A percentile compares a stretch with the other conserved stretches of the same genome.
phyloP scores from a whole-genome alignment of 352 stramenopile genomes.

The Phytophthora ramorum region DNA sequence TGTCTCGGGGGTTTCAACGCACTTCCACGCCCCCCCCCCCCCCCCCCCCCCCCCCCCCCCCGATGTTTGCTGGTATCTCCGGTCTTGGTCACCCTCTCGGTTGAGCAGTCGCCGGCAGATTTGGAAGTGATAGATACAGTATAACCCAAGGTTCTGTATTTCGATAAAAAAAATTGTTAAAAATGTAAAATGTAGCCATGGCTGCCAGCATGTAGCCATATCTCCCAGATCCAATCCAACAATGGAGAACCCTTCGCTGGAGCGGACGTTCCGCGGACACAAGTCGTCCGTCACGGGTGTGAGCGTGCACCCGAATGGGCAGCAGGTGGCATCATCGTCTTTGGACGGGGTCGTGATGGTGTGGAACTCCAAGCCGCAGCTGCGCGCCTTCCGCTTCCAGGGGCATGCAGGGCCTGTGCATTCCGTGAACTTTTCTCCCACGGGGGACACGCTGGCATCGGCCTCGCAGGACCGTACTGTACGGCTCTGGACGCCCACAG shows the following conservation, averaged over 20 bases:
- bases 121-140: no score
- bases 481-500: conserved; percentile 89
- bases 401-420: conserved; percentile 87
- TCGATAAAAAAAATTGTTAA: no score
- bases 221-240: neutral
- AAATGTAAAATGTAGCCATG: no score
- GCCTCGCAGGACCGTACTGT: conserved; percentile 92
- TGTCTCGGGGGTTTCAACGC: neutral
- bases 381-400: conserved; percentile 82
- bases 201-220: neutral
- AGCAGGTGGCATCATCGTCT: conserved; percentile 86
- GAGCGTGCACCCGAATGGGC: conserved; percentile 85
- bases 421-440: conserved; percentile 78
- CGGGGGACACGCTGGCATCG: conserved; percentile 85
- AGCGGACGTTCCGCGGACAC: conserved; percentile 91
- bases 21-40: neutral
- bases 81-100: no score
- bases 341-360: conserved; percentile 89
- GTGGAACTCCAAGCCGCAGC: conserved; percentile 91
- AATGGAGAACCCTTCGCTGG: conserved; percentile 79
- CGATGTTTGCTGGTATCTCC: no score
- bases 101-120: no score
- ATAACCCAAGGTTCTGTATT: no score
- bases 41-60: neutral
- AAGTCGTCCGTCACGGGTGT: conserved; percentile 78